These are phyloP conservation scores for Penicillium arizonense DNA, from an alignment of 495 filamentous ascomycete species.

Conservation along the genomic window DNA sequence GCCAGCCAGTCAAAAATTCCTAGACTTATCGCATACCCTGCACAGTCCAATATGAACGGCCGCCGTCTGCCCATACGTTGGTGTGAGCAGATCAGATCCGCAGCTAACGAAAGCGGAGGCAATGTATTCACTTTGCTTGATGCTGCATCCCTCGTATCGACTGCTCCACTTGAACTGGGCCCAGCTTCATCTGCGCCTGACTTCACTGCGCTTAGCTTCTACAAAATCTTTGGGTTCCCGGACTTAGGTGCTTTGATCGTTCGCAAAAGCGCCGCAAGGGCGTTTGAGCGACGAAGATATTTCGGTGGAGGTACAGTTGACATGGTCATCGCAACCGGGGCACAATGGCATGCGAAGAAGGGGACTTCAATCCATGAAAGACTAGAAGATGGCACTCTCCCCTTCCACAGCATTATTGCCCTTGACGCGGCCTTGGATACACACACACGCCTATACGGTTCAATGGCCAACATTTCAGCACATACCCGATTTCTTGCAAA, in stretches of 20 bases:
- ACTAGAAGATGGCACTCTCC: conserved; percentile 87
- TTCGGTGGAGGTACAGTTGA: conserved; percentile 98
- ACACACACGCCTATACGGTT: conserved; percentile 67
- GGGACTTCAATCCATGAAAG: conserved; percentile 68
- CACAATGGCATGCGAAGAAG: conserved; percentile 71
- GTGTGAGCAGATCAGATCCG: conserved; percentile 53
- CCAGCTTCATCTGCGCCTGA: conserved; percentile 65
- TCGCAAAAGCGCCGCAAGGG: conserved; percentile 60
- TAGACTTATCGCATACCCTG: conserved; percentile 78
- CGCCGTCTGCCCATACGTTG: conserved; percentile 70
- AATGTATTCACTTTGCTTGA: conserved; percentile 75
- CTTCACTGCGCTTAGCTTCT: conserved; percentile 87
- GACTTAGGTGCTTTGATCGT: conserved; percentile 88
- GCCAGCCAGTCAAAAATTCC: conserved; percentile 20
- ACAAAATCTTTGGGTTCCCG: conserved; percentile 97
- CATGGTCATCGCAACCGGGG: conserved; percentile 52
- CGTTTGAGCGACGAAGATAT: conserved; percentile 67
- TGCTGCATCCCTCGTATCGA: conserved; percentile 81
- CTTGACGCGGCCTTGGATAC: conserved; percentile 68
- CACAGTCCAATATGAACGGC: conserved; percentile 94
- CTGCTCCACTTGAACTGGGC: conserved; percentile 70
- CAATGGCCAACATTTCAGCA: conserved; percentile 66
- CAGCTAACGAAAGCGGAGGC: conserved; percentile 8
- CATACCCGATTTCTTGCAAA: conserved; percentile 69
- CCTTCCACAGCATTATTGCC: conserved; percentile 85